Base-by-base conservation (phyloP, 495 filamentous ascomycete genomes). In the Opeltia flavorubescens region DNA sequence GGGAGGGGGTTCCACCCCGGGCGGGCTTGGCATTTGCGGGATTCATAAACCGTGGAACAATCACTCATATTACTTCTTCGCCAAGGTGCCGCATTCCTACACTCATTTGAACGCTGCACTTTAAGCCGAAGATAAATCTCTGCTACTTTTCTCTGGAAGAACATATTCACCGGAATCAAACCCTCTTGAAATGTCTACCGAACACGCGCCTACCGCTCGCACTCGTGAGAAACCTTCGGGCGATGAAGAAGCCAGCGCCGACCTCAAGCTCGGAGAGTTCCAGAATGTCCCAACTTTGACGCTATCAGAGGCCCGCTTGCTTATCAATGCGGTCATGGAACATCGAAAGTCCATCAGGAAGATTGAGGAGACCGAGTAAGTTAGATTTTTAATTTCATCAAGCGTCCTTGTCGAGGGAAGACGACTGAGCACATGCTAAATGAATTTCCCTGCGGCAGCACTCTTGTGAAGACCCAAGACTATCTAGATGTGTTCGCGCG, bases 401-500 rank as follows among this genome's bases (percentile, higher is more conserved):
- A 8, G 15, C 30, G 15, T 15, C 15, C 30, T 33, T 15, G 30
- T 29, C 17, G 44, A 51, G 28, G 18, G 45, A 43, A 24, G 43
- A 29, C 31, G 44, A 18, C 42, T 5, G 44, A 23, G 36, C 8
- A 17, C 33, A 21, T 36, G 25, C 39, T 43, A 29, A 50, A 40
- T 47, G 36, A 21, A 39, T 50, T 35, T 15, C 23, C 23, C 23
- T 1, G 43, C 28, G 53, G 13, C 52, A 78, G 73, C 49, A 74
- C 71, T 25, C 75, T 95, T 50, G 77, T 72, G 38, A 89, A 93
- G 58, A 96, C 89, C 1, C 68, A 84, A 43, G 82, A 89, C 50
- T 96, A 96, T 63, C 74, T 96, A 1, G 86, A 94, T 51, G 77
- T 83, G 18, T 96, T 96, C 67, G 83, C 88, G 9, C 83, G 89